Conservation (phyloP, 805 yeast species). For the Metschnikowia dekortorum region DNA sequence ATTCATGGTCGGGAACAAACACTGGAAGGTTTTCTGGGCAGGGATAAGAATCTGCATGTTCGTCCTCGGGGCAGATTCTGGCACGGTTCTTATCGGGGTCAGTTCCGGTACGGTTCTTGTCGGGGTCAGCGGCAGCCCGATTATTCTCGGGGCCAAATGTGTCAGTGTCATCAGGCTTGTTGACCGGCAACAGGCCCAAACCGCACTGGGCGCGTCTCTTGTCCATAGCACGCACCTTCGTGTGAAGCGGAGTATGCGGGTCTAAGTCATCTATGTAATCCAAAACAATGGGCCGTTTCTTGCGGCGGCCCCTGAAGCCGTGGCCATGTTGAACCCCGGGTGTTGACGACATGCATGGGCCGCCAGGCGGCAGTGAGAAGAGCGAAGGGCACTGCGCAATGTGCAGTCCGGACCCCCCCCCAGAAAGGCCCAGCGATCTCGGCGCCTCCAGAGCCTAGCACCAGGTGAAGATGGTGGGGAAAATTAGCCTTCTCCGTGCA, state of each 20-base stretch:
- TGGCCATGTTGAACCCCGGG: neutral
- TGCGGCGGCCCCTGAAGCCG: neutral
- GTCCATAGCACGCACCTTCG: slow-evolving; percentile 2
- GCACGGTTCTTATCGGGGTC: too few relatives aligned
- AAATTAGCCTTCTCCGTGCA: neutral
- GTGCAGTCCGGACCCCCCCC: neutral
- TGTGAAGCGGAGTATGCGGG: neutral
- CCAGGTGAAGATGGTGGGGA: neutral
- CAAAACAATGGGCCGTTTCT: neutral
- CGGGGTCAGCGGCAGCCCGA: neutral
- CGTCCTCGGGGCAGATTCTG: too few relatives aligned
- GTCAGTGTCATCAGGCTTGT: neutral
- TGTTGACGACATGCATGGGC: slow-evolving; percentile 1
- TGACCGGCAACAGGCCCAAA: neutral
- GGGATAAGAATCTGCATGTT: too few relatives aligned
- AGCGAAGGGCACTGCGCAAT: neutral
- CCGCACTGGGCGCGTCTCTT: neutral
- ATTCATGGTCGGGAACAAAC: slow-evolving; percentile 8
- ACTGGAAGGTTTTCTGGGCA: slow-evolving; percentile 8
- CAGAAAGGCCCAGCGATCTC: neutral
- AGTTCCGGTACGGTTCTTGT: neutral
- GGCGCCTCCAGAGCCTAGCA: neutral
- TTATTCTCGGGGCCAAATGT: neutral
- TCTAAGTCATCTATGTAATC: slow-evolving; percentile 1
- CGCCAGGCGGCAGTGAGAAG: neutral